Base-by-base conservation (phyloP, 2,329 filamentous ascomycete genomes). In the Trichoderma pleuroti region DNA sequence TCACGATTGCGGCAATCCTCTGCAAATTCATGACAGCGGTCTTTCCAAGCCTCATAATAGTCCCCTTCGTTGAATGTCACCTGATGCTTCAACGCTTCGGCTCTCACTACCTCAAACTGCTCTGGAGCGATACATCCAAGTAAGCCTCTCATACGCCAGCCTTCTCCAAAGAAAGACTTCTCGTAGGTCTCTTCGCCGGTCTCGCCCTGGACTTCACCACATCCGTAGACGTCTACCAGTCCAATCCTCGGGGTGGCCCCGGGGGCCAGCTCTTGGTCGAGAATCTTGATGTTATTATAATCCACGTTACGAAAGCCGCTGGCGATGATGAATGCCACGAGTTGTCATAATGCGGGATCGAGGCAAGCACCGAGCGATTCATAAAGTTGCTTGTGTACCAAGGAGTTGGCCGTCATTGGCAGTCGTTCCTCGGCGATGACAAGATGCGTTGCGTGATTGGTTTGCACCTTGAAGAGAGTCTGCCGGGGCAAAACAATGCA, bases 61-160 rank as follows among this genome's bases (percentile, higher is more conserved):
- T 0, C 3, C 16, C 0, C 3, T 42, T 4, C 2, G 36, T 42
- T 1, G 1, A 42, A 4, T 0, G 16, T 42, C 7, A 42, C 4
- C 36, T 9, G 3, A 4, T 4, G 8, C 16, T 42, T 42, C 32
- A 11, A 34, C 12, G 12, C 3, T 34, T 34, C 36, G 14, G 1
- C 7, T 42, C 7, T 42, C 1, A 42, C 3, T 0, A 42, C 1
- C 0, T 9, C 8, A 42, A n/a, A 42, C 0, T 42, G 39, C 8
- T 42, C 39, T 42, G 18, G 39, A 42, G 4, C 8, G 39, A 42
- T 42, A n/a, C 39, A 42, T 42, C 16, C 3, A 5, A 42, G n/a
- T 16, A 42, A 4, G 39, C 39, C 39, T 4, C 39, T 16, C 39
- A 0, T 0, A 42, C 3, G n/a, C 1, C 1, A 16, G 5, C 8